Conservation (phyloP, 768 basidiomycete species). For the Daedalea quercina region DNA sequence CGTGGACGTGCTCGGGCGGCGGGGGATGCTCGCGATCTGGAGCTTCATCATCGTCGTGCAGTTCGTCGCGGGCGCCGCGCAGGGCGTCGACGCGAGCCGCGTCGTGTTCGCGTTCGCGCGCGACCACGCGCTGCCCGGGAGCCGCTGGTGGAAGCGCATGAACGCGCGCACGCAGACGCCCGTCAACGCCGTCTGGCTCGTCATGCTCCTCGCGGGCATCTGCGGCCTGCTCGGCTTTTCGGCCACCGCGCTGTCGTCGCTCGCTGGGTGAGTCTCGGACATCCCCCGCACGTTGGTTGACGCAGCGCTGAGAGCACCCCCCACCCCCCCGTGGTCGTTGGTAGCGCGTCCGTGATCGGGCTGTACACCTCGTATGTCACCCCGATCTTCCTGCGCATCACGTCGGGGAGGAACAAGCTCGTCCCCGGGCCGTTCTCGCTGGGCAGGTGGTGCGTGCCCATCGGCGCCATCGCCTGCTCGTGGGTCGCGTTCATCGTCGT, state of each 20-base stretch:
- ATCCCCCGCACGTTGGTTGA: not conserved
- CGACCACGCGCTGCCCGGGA: slow-evolving; percentile 69
- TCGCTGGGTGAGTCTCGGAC: slow-evolving; percentile 58
- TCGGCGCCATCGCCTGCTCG: slow-evolving; percentile 53
- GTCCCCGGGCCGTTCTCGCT: slow-evolving; percentile 55
- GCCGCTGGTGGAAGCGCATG: slow-evolving; percentile 61
- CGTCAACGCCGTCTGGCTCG: slow-evolving; percentile 72
- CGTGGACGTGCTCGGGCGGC: slow-evolving; percentile 55
- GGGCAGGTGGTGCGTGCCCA: slow-evolving; percentile 52
- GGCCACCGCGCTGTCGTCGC: slow-evolving; percentile 51
- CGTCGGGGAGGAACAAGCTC: slow-evolving; percentile 54
- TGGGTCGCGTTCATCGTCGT: slow-evolving; percentile 62
- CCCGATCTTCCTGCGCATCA: slow-evolving; percentile 67
- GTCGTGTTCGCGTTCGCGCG: slow-evolving; percentile 72
- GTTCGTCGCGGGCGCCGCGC: slow-evolving; percentile 71
- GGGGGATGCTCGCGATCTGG: slow-evolving; percentile 70
- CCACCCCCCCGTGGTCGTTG: not conserved
- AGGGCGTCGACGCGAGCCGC: slow-evolving; percentile 68
- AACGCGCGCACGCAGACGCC: slow-evolving; percentile 57
- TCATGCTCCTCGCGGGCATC: slow-evolving; percentile 47
- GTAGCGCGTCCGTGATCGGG: slow-evolving; percentile 63
- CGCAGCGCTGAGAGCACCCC: not conserved
- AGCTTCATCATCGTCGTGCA: slow-evolving; percentile 61
- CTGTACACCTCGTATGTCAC: slow-evolving; percentile 61
- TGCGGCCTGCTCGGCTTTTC: slow-evolving; percentile 66